Evolutionary conservation across 2,329 filamentous ascomycete species (phyloP), one percentile per base, ranked within the genome.

Genomic region (Aspergillus sp.): DNA sequence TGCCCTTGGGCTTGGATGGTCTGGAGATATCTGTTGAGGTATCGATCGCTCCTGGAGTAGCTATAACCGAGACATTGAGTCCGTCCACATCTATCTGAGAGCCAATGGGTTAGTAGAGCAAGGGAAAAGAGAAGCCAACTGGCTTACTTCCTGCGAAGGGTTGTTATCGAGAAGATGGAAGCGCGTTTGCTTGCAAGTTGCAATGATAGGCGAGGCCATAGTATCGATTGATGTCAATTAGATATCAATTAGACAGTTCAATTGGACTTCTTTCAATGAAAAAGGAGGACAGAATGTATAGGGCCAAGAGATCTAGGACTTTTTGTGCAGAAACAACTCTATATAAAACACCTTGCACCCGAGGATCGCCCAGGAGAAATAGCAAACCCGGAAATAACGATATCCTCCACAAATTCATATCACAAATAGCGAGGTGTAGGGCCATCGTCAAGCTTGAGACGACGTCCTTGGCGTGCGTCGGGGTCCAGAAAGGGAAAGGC

Each of bases 51-150:
- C 60, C 57, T 3, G 50, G 45, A 1, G 55, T 37, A 2, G 58
- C 64, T 1, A 74, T 74, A 41, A 90, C 79, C 1, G 80, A 78
- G 51, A 90, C 85, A 49, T 75, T 81, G n/a, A 91, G 74, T 42
- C 85, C 85, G 53, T 88, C 84, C 38, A 90, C 78, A 51, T 86
- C 82, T 45, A 87, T 74, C 82, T 85, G 12, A 9, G 30, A 7
- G 25, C 19, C 15, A 41, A 22, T 30, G 44, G n/a, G 27, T 46
- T 37, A 41, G 41, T 1, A 25, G n/a, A 17, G 13, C 10, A 15
- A 22, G 19, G 4, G 19, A 12, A 10, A 19, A 6, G 1, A 4
- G 4, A 4, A 3, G n/a, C 37, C 9, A 39, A 19, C 2, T 39
- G 37, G 12, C 25, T 30, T 64, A 83, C 81, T 70, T 84, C 81